Evolutionary conservation across 495 filamentous ascomycete species (phyloP), one percentile per base, ranked within the genome.

Genomic region (Trichoderma asperelloides): DNA sequence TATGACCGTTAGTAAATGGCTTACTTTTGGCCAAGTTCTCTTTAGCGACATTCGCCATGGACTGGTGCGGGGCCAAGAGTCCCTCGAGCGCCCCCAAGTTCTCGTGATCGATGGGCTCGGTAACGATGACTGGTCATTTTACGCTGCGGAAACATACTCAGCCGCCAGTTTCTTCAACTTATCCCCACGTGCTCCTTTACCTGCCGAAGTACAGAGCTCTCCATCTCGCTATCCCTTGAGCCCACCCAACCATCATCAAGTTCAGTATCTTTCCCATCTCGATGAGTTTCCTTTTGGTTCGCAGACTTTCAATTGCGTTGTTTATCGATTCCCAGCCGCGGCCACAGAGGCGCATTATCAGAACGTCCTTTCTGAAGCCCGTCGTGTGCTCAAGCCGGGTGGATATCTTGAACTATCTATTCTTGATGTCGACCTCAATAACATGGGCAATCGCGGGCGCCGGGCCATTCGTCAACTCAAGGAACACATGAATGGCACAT

Each of bases 111-210:
- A 99, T 75, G 96, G 96, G 13, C 85, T 98, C 37, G 81, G 79
- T 33, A 79, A 88, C 68, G 88, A 95, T 70, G 96, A 99, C 75
- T 99, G 96, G 96, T 97, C 93, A 3, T 98, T 96, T 78, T 98
- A 97, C 75, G 93, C 91, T 63, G 92, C 95, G 16, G 84, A 97
- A 74, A 96, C 93, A 2, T 98, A 98, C 70, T 91, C 91, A 0
- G 84, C 84, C 37, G 90, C 91, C 0, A 89, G 88, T 23, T 88
- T 98, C 67, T 97, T 96, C 81, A 96, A 91, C 72, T 82, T 94
- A 39, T 89, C 86, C 15, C 84, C 85, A 9, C 83, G 80, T 74
- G 74, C 75, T 40, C 77, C 76, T 51, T 68, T 78, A 23, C 72
- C 74, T 0, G 64, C 75, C 60, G 76, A 80, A 18, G 72, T 74